A percentile compares a stretch with the other conserved stretches of the same genome.
These are phyloP conservation scores for Nemania bipapillata DNA, from an alignment of 2,329 filamentous ascomycete genomes.

Conservation along the genomic window DNA sequence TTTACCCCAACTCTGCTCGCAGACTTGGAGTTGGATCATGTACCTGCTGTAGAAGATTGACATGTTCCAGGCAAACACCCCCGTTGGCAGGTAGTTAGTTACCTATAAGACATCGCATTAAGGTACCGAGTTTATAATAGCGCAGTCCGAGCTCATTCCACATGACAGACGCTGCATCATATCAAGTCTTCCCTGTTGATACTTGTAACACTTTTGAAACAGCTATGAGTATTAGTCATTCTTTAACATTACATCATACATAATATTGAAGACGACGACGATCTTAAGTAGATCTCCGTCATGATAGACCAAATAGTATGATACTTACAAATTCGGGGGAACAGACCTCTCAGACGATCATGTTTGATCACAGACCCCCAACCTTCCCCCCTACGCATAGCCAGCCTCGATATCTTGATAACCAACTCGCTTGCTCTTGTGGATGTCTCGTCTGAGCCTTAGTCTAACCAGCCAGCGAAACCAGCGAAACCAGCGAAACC, in stretches of 20 bases:
- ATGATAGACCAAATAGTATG: background rate
- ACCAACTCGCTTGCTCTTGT: background rate
- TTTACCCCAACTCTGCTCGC: constrained; percentile 1
- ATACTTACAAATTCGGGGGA: background rate
- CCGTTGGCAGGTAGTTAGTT: background rate
- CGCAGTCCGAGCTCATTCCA: constrained; percentile 19
- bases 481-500: too few relatives aligned
- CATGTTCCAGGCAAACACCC: background rate
- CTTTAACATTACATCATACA: background rate
- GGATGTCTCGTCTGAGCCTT: background rate
- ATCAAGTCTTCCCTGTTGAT: constrained; percentile 4
- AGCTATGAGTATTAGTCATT: background rate
- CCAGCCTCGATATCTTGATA: constrained; percentile 11
- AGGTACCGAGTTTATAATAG: constrained; percentile 3
- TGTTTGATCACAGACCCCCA: constrained; percentile 7
- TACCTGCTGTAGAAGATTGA: background rate
- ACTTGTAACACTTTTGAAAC: constrained; percentile 2
- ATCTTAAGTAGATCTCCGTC: background rate
- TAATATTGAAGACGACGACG: background rate
- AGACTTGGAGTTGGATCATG: constrained; percentile 3
- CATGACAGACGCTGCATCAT: background rate
- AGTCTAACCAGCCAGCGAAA: background rate
- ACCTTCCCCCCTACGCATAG: too few relatives aligned
- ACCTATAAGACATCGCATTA: constrained; percentile 2
- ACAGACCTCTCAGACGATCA: constrained; percentile 4